Conservation (phyloP, 768 basidiomycete genomes). For the Neoboletus brunneissimus region DNA sequence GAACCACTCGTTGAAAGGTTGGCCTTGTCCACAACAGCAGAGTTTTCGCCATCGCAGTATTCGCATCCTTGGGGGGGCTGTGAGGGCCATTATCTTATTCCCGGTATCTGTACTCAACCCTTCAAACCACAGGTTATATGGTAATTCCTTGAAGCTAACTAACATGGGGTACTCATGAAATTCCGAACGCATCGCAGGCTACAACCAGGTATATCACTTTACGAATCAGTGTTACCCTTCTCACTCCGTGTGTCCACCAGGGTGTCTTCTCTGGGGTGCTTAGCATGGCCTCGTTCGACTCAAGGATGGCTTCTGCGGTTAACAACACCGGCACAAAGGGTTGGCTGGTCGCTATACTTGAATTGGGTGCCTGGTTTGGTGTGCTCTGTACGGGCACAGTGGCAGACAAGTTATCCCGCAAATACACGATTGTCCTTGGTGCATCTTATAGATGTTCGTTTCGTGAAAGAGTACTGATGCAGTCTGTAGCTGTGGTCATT, state of each 20-base stretch:
- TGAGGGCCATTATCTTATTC: constrained; percentile 34
- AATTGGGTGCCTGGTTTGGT: constrained; percentile 75
- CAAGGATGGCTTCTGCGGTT: constrained; percentile 56
- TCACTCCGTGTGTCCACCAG: constrained; percentile 28
- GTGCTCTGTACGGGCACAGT: constrained; percentile 69
- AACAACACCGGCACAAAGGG: constrained; percentile 54
- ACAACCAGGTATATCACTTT: constrained; percentile 51
- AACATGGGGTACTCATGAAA: not conserved
- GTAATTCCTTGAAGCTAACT: constrained; percentile 32
- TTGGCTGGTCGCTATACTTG: constrained; percentile 72
- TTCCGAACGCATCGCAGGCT: constrained; percentile 39
- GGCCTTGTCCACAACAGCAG: constrained; percentile 65
- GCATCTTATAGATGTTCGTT: constrained; percentile 2
- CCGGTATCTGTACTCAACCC: constrained; percentile 1
- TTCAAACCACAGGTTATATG: constrained; percentile 52
- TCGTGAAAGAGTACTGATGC: constrained; percentile 4
- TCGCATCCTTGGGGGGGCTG: constrained; percentile 78
- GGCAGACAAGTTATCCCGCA: constrained; percentile 70
- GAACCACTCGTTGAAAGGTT: constrained; percentile 29
- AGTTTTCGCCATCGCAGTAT: constrained; percentile 66
- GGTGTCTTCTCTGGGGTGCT: constrained; percentile 79
- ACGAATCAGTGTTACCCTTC: not conserved
- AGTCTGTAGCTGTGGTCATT: constrained; percentile 47
- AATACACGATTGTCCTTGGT: constrained; percentile 68
- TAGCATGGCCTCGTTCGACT: constrained; percentile 50